Evolutionary conservation across 176 grass and related monocot genomes (phyloP).

Genomic region (Avena sativa): DNA sequence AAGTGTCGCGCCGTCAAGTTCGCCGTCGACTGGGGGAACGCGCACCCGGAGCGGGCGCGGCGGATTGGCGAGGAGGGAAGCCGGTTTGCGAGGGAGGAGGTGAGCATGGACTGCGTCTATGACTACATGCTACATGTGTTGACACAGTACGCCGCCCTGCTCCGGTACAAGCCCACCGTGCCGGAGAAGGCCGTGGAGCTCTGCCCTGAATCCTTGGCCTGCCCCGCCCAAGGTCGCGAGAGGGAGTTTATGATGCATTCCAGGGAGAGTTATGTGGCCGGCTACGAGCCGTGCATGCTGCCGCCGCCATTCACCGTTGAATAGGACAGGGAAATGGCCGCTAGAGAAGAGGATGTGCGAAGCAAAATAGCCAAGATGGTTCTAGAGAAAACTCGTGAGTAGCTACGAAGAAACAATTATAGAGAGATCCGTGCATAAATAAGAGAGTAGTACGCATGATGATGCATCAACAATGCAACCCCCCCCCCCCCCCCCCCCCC

Average conservation of each 20-base stretch:
- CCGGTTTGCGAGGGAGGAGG: constrained; percentile 48
- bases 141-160: constrained; percentile 65
- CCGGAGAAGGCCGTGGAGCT: constrained; percentile 68
- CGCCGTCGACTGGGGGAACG: constrained; percentile 75
- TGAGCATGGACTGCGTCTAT: constrained; percentile 69
- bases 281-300: constrained; percentile 57
- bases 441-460: too few species aligned
- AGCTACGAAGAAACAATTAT: too few species aligned
- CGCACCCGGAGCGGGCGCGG: constrained; percentile 59
- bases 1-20: constrained; percentile 65
- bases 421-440: too few species aligned
- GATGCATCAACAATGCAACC: too few species aligned
- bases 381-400: too few species aligned
- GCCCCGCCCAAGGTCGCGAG: neutral
- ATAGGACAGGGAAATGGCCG: constrained; percentile 32
- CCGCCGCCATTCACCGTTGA: constrained; percentile 56
- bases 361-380: constrained; percentile 24
- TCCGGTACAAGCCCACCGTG: constrained; percentile 68
- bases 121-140: constrained; percentile 95
- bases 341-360: constrained; percentile 15
- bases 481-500: too few species aligned
- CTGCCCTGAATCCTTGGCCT: constrained; percentile 64
- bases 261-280: constrained; percentile 56
- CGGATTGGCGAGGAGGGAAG: constrained; percentile 49
- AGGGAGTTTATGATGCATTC: constrained; percentile 70